Evolutionary conservation across 2,329 filamentous ascomycete species (phyloP).

Genomic region (Gliomastix tumulicola): DNA sequence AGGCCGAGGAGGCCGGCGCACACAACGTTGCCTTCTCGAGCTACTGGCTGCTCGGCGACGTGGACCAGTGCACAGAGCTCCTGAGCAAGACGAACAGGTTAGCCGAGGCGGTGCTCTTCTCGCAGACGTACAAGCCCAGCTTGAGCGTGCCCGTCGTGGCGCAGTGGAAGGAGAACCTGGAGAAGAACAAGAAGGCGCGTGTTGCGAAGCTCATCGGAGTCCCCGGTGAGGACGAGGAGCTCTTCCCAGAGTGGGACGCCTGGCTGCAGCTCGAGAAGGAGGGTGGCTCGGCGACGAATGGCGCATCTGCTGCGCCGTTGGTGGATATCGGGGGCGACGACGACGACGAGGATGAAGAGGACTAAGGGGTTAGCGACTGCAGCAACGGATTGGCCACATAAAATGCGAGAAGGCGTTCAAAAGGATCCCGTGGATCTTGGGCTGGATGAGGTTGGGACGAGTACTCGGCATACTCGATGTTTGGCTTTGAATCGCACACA

Average conservation of each 20-base stretch:
- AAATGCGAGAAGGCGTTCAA: too few relatives aligned
- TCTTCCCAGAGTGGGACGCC: conserved; percentile 96
- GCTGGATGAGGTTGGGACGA: too few relatives aligned
- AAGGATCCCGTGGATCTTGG: too few relatives aligned
- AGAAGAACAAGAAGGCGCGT: conserved; percentile 78
- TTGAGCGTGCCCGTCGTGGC: conserved; percentile 59
- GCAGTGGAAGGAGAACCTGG: conserved; percentile 76
- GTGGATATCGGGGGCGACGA: conserved; percentile 17
- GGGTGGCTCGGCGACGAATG: conserved; percentile 46
- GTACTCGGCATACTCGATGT: too few relatives aligned
- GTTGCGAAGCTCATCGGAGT: conserved; percentile 78
- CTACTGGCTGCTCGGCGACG: conserved; percentile 79
- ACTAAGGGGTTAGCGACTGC: too few relatives aligned
- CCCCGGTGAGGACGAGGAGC: conserved; percentile 74
- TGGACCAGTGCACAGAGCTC: conserved; percentile 74
- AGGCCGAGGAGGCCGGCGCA: conserved; percentile 69
- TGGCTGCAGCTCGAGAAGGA: conserved; percentile 76
- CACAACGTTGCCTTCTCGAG: conserved; percentile 93
- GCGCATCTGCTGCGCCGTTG: not conserved
- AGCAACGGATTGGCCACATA: too few relatives aligned
- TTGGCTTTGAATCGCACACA: too few relatives aligned
- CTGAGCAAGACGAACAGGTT: conserved; percentile 71
- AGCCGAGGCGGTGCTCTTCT: conserved; percentile 84
- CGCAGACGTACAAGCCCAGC: conserved; percentile 92
- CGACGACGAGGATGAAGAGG: conserved; percentile 5